Conservation (phyloP, 371 early-diverging fungal genomes). For the Thermomucor indicae-seudaticae region DNA sequence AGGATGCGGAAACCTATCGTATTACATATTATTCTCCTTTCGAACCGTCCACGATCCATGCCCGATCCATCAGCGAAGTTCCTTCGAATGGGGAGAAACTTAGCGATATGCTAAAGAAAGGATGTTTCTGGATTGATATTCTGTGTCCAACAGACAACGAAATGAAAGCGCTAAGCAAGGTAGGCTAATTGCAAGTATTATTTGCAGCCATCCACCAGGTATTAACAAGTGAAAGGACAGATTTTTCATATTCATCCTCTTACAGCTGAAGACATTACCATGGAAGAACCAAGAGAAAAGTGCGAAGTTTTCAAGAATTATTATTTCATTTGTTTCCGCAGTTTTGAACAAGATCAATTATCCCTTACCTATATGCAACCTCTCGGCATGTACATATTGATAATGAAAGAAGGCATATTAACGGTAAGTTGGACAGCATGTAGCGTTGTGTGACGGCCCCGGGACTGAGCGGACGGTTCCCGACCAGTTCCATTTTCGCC, state of each 20-base stretch:
- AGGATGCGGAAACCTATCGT: conserved; percentile 30
- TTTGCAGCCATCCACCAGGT: no score
- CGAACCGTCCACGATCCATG: conserved; percentile 39
- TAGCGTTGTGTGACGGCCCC: no score
- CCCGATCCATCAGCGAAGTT: conserved; percentile 34
- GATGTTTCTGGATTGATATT: conserved; percentile 86
- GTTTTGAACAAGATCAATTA: conserved; percentile 67
- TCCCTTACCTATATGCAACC: conserved; percentile 70
- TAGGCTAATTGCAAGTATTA: no score
- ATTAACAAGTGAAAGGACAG: no score
- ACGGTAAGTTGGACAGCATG: conserved; percentile 60
- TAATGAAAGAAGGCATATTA: conserved; percentile 78
- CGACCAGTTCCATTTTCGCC: conserved; percentile 64
- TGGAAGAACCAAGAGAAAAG: conserved; percentile 90
- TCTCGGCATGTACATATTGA: conserved; percentile 77
- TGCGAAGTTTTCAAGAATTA: conserved; percentile 89
- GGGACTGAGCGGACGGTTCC: no score
- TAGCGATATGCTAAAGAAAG: conserved; percentile 35
- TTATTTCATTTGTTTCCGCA: conserved; percentile 85
- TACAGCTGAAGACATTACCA: conserved; percentile 88
- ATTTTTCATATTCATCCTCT: conserved; percentile 84
- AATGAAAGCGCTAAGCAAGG: conserved; percentile 62
- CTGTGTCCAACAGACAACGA: conserved; percentile 71
- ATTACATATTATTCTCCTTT: conserved; percentile 37
- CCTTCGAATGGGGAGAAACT: conserved; percentile 26